phyloP scores from a whole-genome alignment of 2,329 filamentous ascomycete species.

The Aspergillus intermedius region DNA sequence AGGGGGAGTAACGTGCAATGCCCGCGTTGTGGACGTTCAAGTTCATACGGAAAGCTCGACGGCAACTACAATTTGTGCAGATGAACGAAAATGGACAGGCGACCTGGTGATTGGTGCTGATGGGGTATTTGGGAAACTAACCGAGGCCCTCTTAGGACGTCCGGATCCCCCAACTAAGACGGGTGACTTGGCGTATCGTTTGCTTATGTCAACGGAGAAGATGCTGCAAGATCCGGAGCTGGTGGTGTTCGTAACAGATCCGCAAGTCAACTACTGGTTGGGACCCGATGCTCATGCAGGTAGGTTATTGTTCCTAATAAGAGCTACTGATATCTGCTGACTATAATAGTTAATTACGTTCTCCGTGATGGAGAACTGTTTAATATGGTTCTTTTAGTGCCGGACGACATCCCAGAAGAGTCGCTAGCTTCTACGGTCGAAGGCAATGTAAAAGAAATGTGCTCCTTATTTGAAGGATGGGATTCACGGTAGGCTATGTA shows the following conservation, averaged over 20 bases:
- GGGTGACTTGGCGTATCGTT: conserved; percentile 52
- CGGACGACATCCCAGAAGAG: conserved; percentile 54
- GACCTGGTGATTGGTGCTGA: conserved; percentile 23
- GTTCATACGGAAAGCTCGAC: conserved; percentile 25
- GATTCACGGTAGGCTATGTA: conserved; percentile 39
- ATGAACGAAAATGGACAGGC: conserved; percentile 17
- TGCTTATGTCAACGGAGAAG: conserved; percentile 44
- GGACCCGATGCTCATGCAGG: conserved; percentile 46
- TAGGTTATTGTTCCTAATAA: conserved; percentile 4
- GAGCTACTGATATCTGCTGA: neutral
- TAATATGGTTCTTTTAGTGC: conserved; percentile 55
- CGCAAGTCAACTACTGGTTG: conserved; percentile 50
- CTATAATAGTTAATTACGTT: conserved; percentile 49
- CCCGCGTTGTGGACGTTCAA: conserved; percentile 39
- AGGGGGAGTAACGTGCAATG: conserved; percentile 39
- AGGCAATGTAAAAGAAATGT: conserved; percentile 50
- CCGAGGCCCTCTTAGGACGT: conserved; percentile 41
- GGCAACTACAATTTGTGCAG: conserved; percentile 30
- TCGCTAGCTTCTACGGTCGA: conserved; percentile 43
- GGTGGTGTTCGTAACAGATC: conserved; percentile 38
- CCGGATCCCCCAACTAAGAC: conserved; percentile 45
- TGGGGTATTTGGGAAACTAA: conserved; percentile 26
- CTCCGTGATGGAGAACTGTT: conserved; percentile 45
- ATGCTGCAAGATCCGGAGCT: conserved; percentile 46
- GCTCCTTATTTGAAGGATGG: conserved; percentile 51